These are phyloP conservation scores for Cercospora sp. DNA, from an alignment of 2,329 filamentous ascomycete genomes.

Conservation along the genomic window DNA sequence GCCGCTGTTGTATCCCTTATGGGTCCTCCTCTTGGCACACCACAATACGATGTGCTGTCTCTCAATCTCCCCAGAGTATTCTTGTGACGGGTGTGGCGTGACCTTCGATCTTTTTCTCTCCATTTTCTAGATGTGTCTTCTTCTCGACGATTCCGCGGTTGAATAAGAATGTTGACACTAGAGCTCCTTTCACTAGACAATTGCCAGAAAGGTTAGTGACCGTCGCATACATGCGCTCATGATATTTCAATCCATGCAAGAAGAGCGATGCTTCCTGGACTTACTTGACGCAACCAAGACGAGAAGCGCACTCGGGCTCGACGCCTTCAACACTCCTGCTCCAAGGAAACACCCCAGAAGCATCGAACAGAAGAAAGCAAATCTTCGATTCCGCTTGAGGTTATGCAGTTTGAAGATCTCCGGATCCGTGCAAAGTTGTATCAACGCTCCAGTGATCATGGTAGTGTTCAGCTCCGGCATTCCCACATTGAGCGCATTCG, in stretches of 20 bases:
- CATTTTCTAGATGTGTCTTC: slow-evolving; percentile 21
- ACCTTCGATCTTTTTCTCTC: slow-evolving; percentile 19
- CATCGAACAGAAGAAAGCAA: slow-evolving; percentile 29
- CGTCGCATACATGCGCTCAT: background rate
- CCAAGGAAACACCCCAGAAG: slow-evolving; percentile 33
- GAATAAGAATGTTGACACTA: slow-evolving; percentile 30
- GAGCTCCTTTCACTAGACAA: slow-evolving; percentile 21
- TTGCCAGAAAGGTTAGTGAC: background rate
- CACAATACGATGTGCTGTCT: background rate
- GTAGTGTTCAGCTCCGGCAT: slow-evolving; percentile 37
- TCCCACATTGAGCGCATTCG: slow-evolving; percentile 29
- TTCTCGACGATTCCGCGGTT: slow-evolving; percentile 31
- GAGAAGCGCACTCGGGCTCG: slow-evolving; percentile 25
- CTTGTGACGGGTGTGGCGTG: slow-evolving; percentile 25
- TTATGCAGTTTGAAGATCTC: slow-evolving; percentile 28
- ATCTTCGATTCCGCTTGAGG: slow-evolving; percentile 28
- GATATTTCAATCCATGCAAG: background rate
- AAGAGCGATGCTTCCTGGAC: background rate
- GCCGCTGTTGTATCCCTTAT: background rate
- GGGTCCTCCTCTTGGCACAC: background rate
- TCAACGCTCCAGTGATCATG: slow-evolving; percentile 35
- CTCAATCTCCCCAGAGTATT: slow-evolving; percentile 29
- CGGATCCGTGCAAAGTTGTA: slow-evolving; percentile 31
- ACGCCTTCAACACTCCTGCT: slow-evolving; percentile 22
- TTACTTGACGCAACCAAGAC: slow-evolving; percentile 24